Conservation (phyloP, 129 eudicot genomes). For the Lactuca saligna region DNA sequence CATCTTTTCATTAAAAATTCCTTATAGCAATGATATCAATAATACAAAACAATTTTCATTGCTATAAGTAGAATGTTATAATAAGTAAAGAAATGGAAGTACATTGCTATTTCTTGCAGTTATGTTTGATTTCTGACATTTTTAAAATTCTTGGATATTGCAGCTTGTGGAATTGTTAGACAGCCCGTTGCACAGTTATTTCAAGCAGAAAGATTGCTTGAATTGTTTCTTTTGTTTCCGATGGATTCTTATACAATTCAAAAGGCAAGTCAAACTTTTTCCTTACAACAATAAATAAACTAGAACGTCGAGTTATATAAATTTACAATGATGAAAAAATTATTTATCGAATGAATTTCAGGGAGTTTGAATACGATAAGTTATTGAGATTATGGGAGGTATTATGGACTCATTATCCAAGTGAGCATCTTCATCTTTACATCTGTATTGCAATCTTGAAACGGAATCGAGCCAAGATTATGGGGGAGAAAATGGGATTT, state of each 20-base stretch:
- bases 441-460: conserved; percentile 71
- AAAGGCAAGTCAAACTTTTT: conserved; percentile 44
- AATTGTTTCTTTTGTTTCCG: conserved; percentile 88
- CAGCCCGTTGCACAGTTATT: conserved; percentile 66
- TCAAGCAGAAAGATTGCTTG: conserved; percentile 67
- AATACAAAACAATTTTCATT: no score
- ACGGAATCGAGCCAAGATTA: conserved; percentile 61
- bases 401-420: conserved; percentile 63
- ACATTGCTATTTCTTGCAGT: no score
- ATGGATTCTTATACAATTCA: conserved; percentile 86
- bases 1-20: no score
- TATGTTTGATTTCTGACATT: conserved; percentile 18
- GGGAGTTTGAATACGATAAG: conserved; percentile 70
- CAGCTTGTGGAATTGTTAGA: conserved; percentile 83
- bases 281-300: neutral
- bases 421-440: conserved; percentile 77
- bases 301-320: no score
- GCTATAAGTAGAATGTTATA: no score
- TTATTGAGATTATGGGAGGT: conserved; percentile 74
- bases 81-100: no score
- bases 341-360: conserved; percentile 17
- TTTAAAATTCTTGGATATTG: conserved; percentile 3
- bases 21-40: no score
- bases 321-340: no score
- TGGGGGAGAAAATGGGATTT: conserved; percentile 77